A percentile compares a stretch with the other conserved stretches of the same genome.
Evolutionary conservation across 2,329 filamentous ascomycete species (phyloP).

Genomic region (Aureobasidium uvarum): DNA sequence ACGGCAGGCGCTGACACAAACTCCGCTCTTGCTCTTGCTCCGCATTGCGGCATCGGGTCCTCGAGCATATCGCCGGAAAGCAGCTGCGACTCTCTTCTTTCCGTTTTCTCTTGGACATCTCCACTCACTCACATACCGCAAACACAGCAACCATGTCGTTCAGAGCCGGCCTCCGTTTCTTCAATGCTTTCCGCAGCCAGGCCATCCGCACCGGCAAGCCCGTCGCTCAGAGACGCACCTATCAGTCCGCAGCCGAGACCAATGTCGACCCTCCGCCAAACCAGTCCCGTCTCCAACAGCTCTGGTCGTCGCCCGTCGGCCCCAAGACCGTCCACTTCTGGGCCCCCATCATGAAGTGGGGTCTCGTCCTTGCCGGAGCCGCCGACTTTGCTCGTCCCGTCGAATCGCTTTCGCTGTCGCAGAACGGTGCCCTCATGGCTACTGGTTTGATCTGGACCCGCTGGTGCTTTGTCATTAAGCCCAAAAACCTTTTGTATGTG

Average conservation of each 20-base stretch:
- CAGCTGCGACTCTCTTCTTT: constrained; percentile 1
- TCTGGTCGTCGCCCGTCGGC: constrained; percentile 56
- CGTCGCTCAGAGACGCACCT: constrained; percentile 61
- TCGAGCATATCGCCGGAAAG: constrained; percentile 13
- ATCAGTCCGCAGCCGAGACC: constrained; percentile 59
- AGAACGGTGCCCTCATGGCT: constrained; percentile 84
- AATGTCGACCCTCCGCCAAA: constrained; percentile 34
- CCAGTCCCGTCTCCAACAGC: constrained; percentile 63
- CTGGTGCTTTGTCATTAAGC: constrained; percentile 97
- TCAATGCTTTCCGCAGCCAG: constrained; percentile 52
- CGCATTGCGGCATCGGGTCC: constrained; percentile 22
- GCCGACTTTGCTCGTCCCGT: constrained; percentile 89
- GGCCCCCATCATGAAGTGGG: constrained; percentile 97
- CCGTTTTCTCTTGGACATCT: constrained; percentile 47
- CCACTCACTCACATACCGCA: constrained; percentile 25
- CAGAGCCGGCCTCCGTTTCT: constrained; percentile 58
- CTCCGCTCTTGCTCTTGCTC: constrained; percentile 23
- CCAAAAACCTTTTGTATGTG: constrained; percentile 79
- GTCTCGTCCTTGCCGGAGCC: constrained; percentile 85
- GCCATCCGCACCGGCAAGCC: constrained; percentile 48
- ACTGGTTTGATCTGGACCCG: constrained; percentile 97
- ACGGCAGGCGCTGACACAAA: constrained; percentile 17
- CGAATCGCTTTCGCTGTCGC: constrained; percentile 87
- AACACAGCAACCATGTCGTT: constrained; percentile 50
- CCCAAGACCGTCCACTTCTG: constrained; percentile 93